Base-by-base conservation (phyloP, 305 asterid genomes). In the Coffea humblotiana region DNA sequence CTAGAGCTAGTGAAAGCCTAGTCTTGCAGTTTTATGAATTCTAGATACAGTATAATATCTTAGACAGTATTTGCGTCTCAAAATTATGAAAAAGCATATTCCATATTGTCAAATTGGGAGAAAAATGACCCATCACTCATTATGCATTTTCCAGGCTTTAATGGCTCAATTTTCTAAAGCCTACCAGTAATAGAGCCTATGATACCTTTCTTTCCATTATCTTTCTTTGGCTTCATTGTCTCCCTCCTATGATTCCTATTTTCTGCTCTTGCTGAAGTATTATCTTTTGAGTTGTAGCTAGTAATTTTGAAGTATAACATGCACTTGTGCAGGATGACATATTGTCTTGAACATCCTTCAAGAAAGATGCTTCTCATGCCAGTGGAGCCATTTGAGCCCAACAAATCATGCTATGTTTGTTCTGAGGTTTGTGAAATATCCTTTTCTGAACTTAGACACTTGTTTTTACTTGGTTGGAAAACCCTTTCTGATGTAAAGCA, bases 291-390 rank as follows among this genome's bases (percentile, higher is more conserved):
- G 13, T 73, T 54, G 29, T 65, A 29, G 16, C 29, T 76, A 52
- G 72, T 78, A 37, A 60, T 29, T 25, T 35, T 29, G 32, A 47
- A 69, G 15, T 74, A 56, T 32, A 54, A 54, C 54, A 23, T 71
- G 37, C 12, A 76, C 45, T 52, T 15, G 10, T 89, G 87, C 83
- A 96, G 99, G 92, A 94, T 94, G 99, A 96, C 99, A 25, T 96
- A 91, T 84, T 96, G 98, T 82, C 98, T 96, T 70, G 94, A 94
- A 79, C 97, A 93, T 90, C 97, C 99, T 79, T 80, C 97, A 29
- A 92, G 83, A 85, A 96, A 93, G 85, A 87, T 94, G 94, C 93
- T 96, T 80, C 96, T 96, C 76, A 94, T 96, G 99, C 98, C 98
- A 9, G 91, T 94, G 37, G 95, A 93, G 83, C 99, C 98, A 47